phyloP scores from a whole-genome alignment of 441 rosid species.

The Erodium texanum region DNA sequence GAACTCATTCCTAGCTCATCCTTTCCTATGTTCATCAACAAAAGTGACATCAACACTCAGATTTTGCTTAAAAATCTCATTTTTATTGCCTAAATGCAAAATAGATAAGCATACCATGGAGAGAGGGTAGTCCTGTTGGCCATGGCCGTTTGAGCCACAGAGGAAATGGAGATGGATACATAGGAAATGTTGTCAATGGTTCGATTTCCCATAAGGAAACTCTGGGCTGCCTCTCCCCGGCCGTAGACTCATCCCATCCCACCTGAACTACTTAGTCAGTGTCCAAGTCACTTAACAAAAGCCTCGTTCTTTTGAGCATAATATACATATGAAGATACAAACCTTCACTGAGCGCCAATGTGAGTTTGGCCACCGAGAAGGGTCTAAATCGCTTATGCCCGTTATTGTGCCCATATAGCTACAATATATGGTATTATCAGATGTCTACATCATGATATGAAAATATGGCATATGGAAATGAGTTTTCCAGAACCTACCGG shows the following conservation, averaged over 20 bases:
- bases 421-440: constrained; percentile 22
- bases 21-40: constrained; percentile 42
- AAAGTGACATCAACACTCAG: neutral
- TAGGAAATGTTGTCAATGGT: constrained; percentile 91
- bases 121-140: constrained; percentile 78
- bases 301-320: too few relatives aligned
- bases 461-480: too few relatives aligned
- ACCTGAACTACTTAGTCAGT: constrained; percentile 54
- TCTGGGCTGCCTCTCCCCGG: constrained; percentile 96
- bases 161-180: constrained; percentile 93
- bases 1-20: constrained; percentile 66
- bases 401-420: constrained; percentile 99
- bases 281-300: too few relatives aligned
- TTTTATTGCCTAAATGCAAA: constrained; percentile 1
- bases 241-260: constrained; percentile 99
- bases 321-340: constrained; percentile 11
- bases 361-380: constrained; percentile 79
- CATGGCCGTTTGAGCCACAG: constrained; percentile 94
- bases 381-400: constrained; percentile 88
- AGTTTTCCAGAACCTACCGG: constrained; percentile 66
- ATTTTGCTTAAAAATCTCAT: neutral
- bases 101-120: constrained; percentile 43
- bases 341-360: constrained; percentile 99
- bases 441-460: constrained; percentile 3
- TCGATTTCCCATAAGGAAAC: constrained; percentile 99